Evolutionary conservation across 495 filamentous ascomycete species (phyloP), one percentile per base, ranked within the genome.

Genomic region (Amniculicola lignicola): DNA sequence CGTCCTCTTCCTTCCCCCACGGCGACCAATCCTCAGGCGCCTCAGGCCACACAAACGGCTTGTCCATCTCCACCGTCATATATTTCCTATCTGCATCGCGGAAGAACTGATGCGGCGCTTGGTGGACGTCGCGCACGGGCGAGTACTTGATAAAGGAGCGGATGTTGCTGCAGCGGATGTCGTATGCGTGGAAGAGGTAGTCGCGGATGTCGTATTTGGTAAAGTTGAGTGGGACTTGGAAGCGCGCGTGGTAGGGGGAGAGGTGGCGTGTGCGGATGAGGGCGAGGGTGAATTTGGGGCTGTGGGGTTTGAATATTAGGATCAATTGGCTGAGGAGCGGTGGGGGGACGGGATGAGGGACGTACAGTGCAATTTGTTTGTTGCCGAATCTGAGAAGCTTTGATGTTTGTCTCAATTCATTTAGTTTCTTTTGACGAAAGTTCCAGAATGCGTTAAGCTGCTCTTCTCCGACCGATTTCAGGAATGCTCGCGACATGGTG

Each of bases 131-230:
- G 46, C 70, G 70, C 24, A 88, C 75, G 42, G 77, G 79, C 62
- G 79, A 76, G 66, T 87, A 81, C 69, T 88, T 80, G 69, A 96
- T 77, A 64, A 82, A 94, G 54, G 86, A 89, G 24, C 90, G 85
- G 53, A 96, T 80, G 29, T 70, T 72, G n/a, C 81, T 67, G 29
- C 82, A 80, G 41, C 77, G 70, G 49, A 93, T 81, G 42, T 78
- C 75, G 72, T 96, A 95, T 16, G 70, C 77, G 65, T 89, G 76
- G 63, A 80, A 80, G 41, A 96, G 84, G 74, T 95, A 96, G 77
- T 94, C 89, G 67, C 87, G 85, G 22, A 95, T 70, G 71, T 95
- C 90, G 61, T 95, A 82, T 73, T 96, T 95, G 80, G 87, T 90
- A 77, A 94, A 86, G 57, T 79, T 82, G 64, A 96, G 79, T 14